Conservation (phyloP, 768 basidiomycete genomes). For the Kwoniella newhampshirensis region DNA sequence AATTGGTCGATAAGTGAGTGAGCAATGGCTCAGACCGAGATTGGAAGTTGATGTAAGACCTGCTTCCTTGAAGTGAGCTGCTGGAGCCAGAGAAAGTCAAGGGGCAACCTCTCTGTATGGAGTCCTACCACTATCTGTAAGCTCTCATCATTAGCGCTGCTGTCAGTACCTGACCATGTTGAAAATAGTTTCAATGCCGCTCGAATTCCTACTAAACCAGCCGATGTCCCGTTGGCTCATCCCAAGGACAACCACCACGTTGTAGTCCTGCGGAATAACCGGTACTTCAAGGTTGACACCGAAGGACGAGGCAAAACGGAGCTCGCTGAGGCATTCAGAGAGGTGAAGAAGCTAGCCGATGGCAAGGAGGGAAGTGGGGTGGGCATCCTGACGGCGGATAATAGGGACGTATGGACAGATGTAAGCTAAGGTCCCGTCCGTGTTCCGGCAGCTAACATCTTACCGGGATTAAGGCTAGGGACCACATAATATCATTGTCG, state of each 20-base stretch:
- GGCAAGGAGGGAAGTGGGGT: constrained; percentile 62
- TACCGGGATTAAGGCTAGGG: constrained; percentile 59
- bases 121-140: constrained; percentile 89
- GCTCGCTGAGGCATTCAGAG: constrained; percentile 64
- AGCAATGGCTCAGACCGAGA: too few species aligned
- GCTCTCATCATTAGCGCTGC: constrained; percentile 29
- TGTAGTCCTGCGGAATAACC: constrained; percentile 85
- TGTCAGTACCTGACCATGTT: background rate
- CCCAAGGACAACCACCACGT: constrained; percentile 79
- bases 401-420: constrained; percentile 86
- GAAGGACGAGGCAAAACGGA: constrained; percentile 65
- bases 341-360: constrained; percentile 77
- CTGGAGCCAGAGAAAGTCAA: constrained; percentile 85
- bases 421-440: constrained; percentile 58
- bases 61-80: constrained; percentile 58
- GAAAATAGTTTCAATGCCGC: constrained; percentile 74
- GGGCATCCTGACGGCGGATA: constrained; percentile 83
- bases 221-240: constrained; percentile 81
- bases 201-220: constrained; percentile 79
- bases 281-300: constrained; percentile 80
- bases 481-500: constrained; percentile 65
- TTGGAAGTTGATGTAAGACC: constrained; percentile 8
- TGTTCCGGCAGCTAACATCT: background rate
- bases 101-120: constrained; percentile 76
- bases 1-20: constrained; percentile 74